A percentile compares a stretch with the other conserved stretches of the same genome.
Conservation (phyloP, 2,329 filamentous ascomycete genomes). For the Colletotrichum endophyticum region DNA sequence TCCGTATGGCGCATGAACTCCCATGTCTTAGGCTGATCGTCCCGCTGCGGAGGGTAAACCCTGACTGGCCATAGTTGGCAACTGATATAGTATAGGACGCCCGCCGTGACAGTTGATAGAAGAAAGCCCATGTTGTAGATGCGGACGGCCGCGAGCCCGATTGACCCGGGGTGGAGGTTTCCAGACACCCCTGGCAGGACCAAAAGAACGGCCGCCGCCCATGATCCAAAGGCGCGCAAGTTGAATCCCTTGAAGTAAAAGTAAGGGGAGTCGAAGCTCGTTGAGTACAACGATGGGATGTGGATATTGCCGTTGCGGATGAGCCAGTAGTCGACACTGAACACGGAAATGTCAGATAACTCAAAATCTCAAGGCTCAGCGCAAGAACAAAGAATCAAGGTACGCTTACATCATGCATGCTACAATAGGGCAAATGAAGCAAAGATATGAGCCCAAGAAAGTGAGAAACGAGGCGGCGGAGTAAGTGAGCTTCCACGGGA, state of each 20-base stretch:
- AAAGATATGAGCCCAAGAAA: background rate
- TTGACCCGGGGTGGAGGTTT: background rate
- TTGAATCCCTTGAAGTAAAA: background rate
- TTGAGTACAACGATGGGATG: background rate
- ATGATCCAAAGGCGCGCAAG: background rate
- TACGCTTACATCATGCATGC: background rate
- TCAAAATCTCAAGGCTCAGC: background rate
- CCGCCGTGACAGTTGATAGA: background rate
- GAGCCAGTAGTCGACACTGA: background rate
- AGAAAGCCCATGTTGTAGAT: slow-evolving; percentile 1
- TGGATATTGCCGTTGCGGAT: background rate
- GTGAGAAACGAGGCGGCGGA: background rate
- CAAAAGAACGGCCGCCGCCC: background rate
- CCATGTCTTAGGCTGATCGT: background rate
- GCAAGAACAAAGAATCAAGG: background rate
- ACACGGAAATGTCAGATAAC: background rate
- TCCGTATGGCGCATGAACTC: background rate
- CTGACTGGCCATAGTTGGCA: background rate
- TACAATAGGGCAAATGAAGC: background rate
- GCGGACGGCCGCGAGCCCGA: background rate
- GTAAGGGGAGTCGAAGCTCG: background rate
- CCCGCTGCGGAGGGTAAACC: background rate
- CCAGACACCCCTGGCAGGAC: background rate
- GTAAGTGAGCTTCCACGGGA: background rate
- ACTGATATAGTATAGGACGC: background rate